These are phyloP conservation scores for Phytophthora sansomeana DNA, from an alignment of 352 stramenopile genomes.

Conservation along the genomic window DNA sequence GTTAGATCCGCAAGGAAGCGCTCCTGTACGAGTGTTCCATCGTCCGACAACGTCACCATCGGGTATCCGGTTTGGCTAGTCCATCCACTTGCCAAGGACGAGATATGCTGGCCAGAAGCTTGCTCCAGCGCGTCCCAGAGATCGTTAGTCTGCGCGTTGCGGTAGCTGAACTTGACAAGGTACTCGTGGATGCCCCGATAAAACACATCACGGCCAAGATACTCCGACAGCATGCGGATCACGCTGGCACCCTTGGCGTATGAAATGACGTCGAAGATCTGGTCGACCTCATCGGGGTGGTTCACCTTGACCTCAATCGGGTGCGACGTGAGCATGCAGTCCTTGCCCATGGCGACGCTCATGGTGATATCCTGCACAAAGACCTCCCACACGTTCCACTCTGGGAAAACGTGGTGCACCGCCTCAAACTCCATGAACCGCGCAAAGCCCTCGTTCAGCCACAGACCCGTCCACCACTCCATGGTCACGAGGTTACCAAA, in stretches of 20 bases:
- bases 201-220: conserved; percentile 78
- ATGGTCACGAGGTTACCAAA: conserved; percentile 99
- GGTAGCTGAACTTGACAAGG: conserved; percentile 93
- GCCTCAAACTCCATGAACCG: conserved; percentile 97
- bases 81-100: conserved; percentile 93
- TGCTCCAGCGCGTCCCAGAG: conserved; percentile 95
- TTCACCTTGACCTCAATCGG: conserved; percentile 96
- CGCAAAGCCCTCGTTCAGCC: conserved; percentile 99
- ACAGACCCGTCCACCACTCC: conserved; percentile 96
- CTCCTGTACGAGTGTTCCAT: conserved; percentile 84
- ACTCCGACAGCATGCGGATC: conserved; percentile 84
- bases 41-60: conserved; percentile 79
- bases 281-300: conserved; percentile 95
- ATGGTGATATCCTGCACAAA: conserved; percentile 91
- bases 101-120: conserved; percentile 91
- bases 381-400: conserved; percentile 97
- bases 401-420: conserved; percentile 92
- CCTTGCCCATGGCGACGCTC: conserved; percentile 90
- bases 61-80: conserved; percentile 96
- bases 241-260: conserved; percentile 94
- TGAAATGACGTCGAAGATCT: conserved; percentile 99
- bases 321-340: conserved; percentile 93
- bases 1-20: conserved; percentile 94
- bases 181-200: conserved; percentile 93
- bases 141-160: conserved; percentile 95